Conservation (phyloP, 257 asterid genomes). For the Solanum gracilifrons region DNA sequence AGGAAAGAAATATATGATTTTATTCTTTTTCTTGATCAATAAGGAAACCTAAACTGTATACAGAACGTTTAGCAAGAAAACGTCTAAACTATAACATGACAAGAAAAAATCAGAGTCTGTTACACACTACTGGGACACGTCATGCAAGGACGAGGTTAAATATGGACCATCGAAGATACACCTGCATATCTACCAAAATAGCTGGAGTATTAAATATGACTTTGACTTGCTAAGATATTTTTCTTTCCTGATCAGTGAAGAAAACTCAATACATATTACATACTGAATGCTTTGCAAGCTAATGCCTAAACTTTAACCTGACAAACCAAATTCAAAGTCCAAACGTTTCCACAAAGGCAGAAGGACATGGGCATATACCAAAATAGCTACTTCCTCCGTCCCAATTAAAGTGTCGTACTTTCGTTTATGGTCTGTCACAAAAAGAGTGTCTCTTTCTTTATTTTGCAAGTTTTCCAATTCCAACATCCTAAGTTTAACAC, state of each 20-base stretch:
- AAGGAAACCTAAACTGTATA: neutral
- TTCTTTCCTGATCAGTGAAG: neutral
- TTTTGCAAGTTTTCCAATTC: neutral
- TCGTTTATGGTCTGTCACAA: neutral
- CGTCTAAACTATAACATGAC: neutral
- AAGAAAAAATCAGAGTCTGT: neutral
- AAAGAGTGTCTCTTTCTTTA: neutral
- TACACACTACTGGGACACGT: neutral
- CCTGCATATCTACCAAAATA: neutral
- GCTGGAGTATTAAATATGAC: neutral
- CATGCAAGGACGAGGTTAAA: neutral
- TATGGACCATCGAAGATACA: neutral
- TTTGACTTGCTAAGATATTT: neutral
- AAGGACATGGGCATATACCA: neutral
- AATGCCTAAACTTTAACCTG: neutral
- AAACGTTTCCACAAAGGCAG: neutral
- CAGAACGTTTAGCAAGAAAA: neutral
- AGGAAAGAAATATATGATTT: neutral
- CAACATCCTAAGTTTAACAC: neutral
- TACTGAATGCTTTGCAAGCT: neutral
- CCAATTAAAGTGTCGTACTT: neutral
- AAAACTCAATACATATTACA: neutral
- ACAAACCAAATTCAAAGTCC: neutral
- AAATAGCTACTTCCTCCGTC: neutral
- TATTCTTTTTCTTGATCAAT: neutral